A percentile compares a stretch with the other conserved stretches of the same genome.
These are phyloP conservation scores for Lanmaoa rubissima DNA, from an alignment of 768 basidiomycete genomes.

Conservation along the genomic window DNA sequence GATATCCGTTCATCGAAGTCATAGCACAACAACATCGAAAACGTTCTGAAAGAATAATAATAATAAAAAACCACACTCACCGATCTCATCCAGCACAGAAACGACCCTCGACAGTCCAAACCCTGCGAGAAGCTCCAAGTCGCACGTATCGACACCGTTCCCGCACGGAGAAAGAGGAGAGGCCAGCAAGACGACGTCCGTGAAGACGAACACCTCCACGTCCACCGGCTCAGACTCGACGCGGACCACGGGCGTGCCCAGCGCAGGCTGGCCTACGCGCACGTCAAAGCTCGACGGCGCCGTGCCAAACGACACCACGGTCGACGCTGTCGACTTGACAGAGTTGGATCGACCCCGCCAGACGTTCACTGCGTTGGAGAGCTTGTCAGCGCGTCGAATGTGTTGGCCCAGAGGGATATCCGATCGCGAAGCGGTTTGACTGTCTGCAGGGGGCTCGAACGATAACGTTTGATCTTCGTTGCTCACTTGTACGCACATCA, in stretches of 20 bases:
- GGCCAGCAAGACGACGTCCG: constrained; percentile 66
- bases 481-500: constrained; percentile 43
- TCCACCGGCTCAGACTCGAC: constrained; percentile 26
- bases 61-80: background rate
- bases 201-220: constrained; percentile 55
- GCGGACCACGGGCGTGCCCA: constrained; percentile 21
- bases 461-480: constrained; percentile 24
- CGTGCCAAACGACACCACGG: constrained; percentile 26
- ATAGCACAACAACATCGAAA: background rate
- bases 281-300: constrained; percentile 32
- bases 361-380: constrained; percentile 42
- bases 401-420: background rate
- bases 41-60: background rate
- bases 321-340: constrained; percentile 27
- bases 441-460: background rate
- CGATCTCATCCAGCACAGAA: constrained; percentile 39
- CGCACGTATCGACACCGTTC: constrained; percentile 26
- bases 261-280: constrained; percentile 1
- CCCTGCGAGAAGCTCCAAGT: constrained; percentile 44
- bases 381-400: constrained; percentile 21
- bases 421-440: background rate
- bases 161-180: constrained; percentile 16
- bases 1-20: background rate
- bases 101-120: constrained; percentile 51
- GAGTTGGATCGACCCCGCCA: constrained; percentile 49